Evolutionary conservation across 352 stramenopile species (phyloP).

Genomic region (Phytopythium vexans): DNA sequence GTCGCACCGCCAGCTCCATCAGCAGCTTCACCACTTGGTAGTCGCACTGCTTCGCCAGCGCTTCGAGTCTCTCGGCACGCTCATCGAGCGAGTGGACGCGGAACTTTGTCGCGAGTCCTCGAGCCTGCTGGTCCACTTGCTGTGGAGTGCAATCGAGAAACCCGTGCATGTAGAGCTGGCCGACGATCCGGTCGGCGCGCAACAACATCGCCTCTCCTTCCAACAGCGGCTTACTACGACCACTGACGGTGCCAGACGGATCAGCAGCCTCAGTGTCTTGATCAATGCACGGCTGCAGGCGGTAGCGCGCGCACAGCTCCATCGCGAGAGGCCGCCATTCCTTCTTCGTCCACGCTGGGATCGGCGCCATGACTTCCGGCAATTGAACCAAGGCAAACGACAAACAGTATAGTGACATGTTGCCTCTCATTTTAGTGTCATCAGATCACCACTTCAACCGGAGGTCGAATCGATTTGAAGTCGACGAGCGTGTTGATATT

Average conservation of each 20-base stretch:
- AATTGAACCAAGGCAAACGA: too few relatives aligned
- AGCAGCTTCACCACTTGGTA: conserved; percentile 56
- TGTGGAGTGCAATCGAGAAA: conserved; percentile 52
- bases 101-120: conserved; percentile 47
- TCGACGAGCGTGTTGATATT: too few relatives aligned
- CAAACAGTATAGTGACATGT: too few relatives aligned
- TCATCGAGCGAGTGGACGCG: conserved; percentile 48
- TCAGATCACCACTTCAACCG: too few relatives aligned
- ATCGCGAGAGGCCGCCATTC: conserved; percentile 58
- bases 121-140: conserved; percentile 37
- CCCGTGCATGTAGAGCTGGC: conserved; percentile 38
- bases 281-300: not conserved
- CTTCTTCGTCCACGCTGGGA: conserved; percentile 45
- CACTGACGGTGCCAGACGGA: too few relatives aligned
- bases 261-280: too few relatives aligned
- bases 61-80: conserved; percentile 30
- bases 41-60: conserved; percentile 31
- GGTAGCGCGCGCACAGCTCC: conserved; percentile 37
- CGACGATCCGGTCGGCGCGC: conserved; percentile 44
- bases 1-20: conserved; percentile 47
- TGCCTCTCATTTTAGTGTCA: too few relatives aligned
- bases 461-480: too few relatives aligned
- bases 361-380: conserved; percentile 11
- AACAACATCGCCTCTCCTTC: conserved; percentile 24
- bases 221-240: not conserved